Base-by-base conservation (phyloP, 23 red algal species). In the Gracilaria domingensis region DNA sequence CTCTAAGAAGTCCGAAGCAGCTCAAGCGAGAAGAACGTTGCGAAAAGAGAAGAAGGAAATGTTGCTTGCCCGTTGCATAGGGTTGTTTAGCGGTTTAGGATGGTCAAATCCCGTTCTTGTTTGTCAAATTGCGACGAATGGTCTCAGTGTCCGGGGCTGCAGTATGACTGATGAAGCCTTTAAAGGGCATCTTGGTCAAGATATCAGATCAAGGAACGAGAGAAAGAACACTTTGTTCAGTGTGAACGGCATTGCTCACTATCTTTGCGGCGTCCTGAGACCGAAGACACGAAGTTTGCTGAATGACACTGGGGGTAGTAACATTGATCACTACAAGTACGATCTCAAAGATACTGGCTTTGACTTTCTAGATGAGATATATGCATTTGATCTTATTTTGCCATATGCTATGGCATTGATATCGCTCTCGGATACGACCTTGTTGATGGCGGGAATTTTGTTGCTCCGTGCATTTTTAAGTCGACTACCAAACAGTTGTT, bases 161-260 rank as follows among this genome's bases (percentile, higher is more conserved):
- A 32, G 24, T 29, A 45, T 70, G 13, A 14, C 35, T 14, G 87
- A 79, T 16, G 87, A 90, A 13, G 26, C 4, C 24, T 77, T 90
- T 33, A 90, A 72, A 26, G 57, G 50, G 79, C 87, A 90, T 32
- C 56, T 90, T 71, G 87, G 87, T 45, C 13, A 79, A 12, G 75
- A 90, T 60, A 57, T 80, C 20, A 55, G 66, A 38, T 90, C 87
- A 34, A 80, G 39, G 45, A 90, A 26, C 1, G 73, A 79, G 28
- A 36, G 57, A 30, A 90, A 80, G n/a, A 79, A 90, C 38, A 66
- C 87, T 26, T 44, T 79, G 39, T 90, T 69, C 62, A 90, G 87
- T 47, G 18, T 80, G 4, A 81, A 64, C 30, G 50, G 66, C 2
- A 74, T 90, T 77, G 72, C 66, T 30, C 64, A 80, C 2, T 90